Evolutionary conservation across 805 yeast species (phyloP), one percentile per base, ranked within the genome.

Genomic region (Yarrowia sp.): DNA sequence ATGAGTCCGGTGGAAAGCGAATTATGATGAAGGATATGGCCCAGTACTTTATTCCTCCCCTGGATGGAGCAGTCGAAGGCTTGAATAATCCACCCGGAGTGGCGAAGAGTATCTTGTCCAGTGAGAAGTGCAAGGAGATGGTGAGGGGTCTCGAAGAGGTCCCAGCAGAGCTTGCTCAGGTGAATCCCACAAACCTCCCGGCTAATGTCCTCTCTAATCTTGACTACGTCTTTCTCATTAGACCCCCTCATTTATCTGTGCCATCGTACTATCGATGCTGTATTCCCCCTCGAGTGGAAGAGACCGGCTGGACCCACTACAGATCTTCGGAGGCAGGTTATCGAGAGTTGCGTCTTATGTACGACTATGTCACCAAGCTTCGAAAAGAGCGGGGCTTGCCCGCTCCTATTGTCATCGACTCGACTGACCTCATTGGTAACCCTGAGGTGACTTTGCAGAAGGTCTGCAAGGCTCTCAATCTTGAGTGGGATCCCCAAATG

Each of bases 1-100:
- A 65, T 17, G 59, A 58, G 11, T 32, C 58, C 21, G 28, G 21
- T 4, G 62, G 62, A 22, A 68, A 65, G 46, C 52, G 66, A 16
- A 64, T 70, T 14, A 67, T 70, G 63, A 65, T 70, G 51, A 70
- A 70, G 52, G 72, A 70, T 38, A 70, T 70, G 72, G 71, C 71
- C n/a, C 71, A 70, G 52, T 70, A 70, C 51, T 49, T 70, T 26
- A 70, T 70, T 14, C 72, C 72, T 26, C 70, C 71, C 8, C n/a
- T 40, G 3, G 51, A 38, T 2, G 49, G 54, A 2, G 40, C 19
- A 16, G 65, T 61, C 11, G 52, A 61, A 11, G 40, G 51, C 14
- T n/a, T 32, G 14, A 35, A n/a, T 9, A 10, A 7, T 16, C 66
- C 36, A 8, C 49, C 51, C 4, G 63, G 63, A 3, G 62, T 56